phyloP scores from a whole-genome alignment of 139 green algal genomes.

The Volvox africanus region DNA sequence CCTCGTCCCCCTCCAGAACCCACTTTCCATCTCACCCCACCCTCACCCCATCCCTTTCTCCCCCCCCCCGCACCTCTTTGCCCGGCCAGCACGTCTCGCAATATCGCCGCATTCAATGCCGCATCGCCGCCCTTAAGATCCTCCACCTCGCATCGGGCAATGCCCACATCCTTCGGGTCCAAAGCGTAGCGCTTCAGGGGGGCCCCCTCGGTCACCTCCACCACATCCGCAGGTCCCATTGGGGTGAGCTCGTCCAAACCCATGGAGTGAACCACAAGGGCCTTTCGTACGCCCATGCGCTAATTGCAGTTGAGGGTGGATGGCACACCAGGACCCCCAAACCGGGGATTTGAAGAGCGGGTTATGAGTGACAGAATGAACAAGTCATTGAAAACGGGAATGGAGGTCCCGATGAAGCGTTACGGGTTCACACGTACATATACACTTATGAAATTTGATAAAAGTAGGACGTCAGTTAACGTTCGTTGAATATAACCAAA shows the following conservation, averaged over 20 bases:
- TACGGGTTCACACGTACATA: too few species aligned
- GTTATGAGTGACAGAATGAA: too few species aligned
- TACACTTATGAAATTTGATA: too few species aligned
- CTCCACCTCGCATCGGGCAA: constrained; percentile 89
- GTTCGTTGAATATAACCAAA: too few species aligned
- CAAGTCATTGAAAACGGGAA: too few species aligned
- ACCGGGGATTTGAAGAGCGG: too few species aligned
- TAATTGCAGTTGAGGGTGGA: neutral
- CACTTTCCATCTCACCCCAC: neutral
- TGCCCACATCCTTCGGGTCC: constrained; percentile 89
- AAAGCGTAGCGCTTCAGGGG: constrained; percentile 65
- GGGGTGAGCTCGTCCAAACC: constrained; percentile 99
- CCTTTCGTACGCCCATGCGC: constrained; percentile 85
- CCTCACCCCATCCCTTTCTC: neutral
- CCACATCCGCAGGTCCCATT: constrained; percentile 91
- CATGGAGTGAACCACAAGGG: constrained; percentile 95
- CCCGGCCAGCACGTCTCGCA: constrained; percentile 92
- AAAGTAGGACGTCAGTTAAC: too few species aligned
- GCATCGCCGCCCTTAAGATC: constrained; percentile 95
- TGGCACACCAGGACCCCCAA: neutral
- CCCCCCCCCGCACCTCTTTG: constrained; percentile 55
- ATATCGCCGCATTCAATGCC: constrained; percentile 89
- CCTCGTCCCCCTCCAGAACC: too few species aligned
- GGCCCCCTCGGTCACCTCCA: constrained; percentile 83
- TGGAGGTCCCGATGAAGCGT: too few species aligned